phyloP scores from a whole-genome alignment of 495 filamentous ascomycete genomes.

The Lindgomyces ingoldianus region DNA sequence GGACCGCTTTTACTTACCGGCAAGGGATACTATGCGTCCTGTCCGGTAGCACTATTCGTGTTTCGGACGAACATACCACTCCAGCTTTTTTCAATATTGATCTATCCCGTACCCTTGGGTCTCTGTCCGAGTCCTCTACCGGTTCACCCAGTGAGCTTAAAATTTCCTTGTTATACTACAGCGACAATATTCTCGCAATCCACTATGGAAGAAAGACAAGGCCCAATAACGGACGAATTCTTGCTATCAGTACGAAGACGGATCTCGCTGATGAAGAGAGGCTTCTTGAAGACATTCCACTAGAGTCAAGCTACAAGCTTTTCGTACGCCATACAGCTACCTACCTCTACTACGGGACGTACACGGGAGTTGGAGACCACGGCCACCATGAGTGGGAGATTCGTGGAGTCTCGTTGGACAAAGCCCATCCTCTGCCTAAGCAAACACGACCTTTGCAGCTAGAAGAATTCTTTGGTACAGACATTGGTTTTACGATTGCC shows the following conservation, averaged over 20 bases:
- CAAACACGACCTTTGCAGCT: conserved; percentile 51
- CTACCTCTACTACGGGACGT: conserved; percentile 69
- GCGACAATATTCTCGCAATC: conserved; percentile 62
- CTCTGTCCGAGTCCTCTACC: conserved; percentile 49
- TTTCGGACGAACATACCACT: conserved; percentile 59
- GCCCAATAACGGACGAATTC: conserved; percentile 52
- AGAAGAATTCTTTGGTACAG: conserved; percentile 58
- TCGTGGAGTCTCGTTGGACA: conserved; percentile 42
- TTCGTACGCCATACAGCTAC: conserved; percentile 68
- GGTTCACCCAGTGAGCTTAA: conserved; percentile 43
- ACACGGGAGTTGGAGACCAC: conserved; percentile 53
- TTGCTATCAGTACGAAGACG: conserved; percentile 57
- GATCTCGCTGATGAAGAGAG: conserved; percentile 31
- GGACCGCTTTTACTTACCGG: conserved; percentile 62
- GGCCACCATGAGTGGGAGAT: conserved; percentile 64
- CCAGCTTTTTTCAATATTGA: conserved; percentile 49
- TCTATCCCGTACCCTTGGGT: conserved; percentile 58
- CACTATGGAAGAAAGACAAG: conserved; percentile 42
- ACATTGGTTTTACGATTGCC: conserved; percentile 67
- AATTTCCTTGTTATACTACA: conserved; percentile 63
- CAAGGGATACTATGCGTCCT: conserved; percentile 67
- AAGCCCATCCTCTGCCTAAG: conserved; percentile 18
- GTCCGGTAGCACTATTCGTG: conserved; percentile 58
- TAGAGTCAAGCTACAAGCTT: conserved; percentile 56
- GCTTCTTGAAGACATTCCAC: conserved; percentile 46